Evolutionary conservation across 352 stramenopile species (phyloP).

Genomic region (Peronosclerospora sorghi): DNA sequence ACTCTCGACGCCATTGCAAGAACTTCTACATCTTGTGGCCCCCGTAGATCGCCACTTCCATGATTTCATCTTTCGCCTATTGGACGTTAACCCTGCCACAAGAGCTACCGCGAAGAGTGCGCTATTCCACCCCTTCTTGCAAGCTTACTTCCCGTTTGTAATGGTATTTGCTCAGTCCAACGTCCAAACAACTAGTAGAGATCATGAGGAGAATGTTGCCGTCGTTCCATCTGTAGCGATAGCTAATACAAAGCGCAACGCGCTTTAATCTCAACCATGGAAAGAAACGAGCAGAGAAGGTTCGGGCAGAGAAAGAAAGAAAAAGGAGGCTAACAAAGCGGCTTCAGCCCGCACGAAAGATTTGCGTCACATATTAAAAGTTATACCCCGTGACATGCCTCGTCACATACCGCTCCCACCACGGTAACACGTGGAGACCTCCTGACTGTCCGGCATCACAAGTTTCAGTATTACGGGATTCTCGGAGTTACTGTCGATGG

Average conservation of each 20-base stretch:
- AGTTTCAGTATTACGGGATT: no score
- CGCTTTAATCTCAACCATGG: conserved; percentile 1
- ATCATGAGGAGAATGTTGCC: not conserved
- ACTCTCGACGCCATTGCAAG: conserved; percentile 4
- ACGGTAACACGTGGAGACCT: no score
- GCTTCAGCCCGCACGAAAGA: conserved; percentile 18
- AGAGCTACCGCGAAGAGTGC: no score
- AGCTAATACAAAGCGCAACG: no score
- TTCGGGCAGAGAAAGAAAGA: conserved; percentile 8
- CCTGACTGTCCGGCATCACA: no score
- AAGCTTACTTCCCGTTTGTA: conserved; percentile 56
- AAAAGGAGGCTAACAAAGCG: conserved; percentile 3
- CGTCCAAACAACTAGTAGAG: not conserved
- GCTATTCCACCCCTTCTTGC: no score
- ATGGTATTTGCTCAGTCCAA: conserved; percentile 31
- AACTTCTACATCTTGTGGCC: conserved; percentile 22
- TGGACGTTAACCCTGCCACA: no score
- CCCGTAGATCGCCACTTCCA: conserved; percentile 26
- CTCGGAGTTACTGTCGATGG: not conserved
- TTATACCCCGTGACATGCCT: no score
- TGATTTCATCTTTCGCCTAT: conserved; percentile 38
- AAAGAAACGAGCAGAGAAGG: conserved; percentile 3
- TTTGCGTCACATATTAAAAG: no score
- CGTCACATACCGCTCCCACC: no score
- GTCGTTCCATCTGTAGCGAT: not conserved